Evolutionary conservation across 2,329 filamentous ascomycete species (phyloP).

Genomic region (Cladorrhinum sp.): DNA sequence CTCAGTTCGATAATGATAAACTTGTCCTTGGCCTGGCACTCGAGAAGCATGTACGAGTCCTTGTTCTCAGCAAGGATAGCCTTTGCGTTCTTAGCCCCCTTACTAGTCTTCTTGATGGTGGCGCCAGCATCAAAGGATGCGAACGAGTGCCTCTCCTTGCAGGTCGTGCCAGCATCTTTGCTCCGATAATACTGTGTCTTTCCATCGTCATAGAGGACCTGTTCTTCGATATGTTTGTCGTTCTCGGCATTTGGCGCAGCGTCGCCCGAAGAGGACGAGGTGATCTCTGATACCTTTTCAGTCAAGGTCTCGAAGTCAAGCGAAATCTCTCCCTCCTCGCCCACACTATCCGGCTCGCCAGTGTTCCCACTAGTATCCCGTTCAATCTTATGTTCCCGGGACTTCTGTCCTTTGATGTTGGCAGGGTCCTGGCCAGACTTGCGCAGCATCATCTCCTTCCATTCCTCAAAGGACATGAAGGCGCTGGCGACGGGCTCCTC

Average conservation of each 20-base stretch:
- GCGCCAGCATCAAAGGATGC: constrained; percentile 96
- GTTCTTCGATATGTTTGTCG: constrained; percentile 37
- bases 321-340: constrained; percentile 82
- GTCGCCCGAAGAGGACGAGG: constrained; percentile 32
- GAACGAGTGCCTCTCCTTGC: constrained; percentile 96
- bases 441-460: constrained; percentile 90
- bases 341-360: constrained; percentile 72
- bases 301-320: constrained; percentile 52
- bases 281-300: constrained; percentile 45
- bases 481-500: constrained; percentile 63
- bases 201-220: constrained; percentile 46
- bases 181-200: constrained; percentile 62
- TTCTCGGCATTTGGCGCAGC: constrained; percentile 24
- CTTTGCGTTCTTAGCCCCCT: constrained; percentile 81
- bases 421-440: constrained; percentile 73
- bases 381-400: constrained; percentile 48
- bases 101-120: constrained; percentile 85
- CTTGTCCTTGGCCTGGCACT: constrained; percentile 83
- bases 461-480: constrained; percentile 96
- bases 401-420: constrained; percentile 62
- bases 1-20: constrained; percentile 94
- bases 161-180: constrained; percentile 94
- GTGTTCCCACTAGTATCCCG: constrained; percentile 54
- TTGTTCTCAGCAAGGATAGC: constrained; percentile 94
- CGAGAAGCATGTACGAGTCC: constrained; percentile 96